A percentile compares a stretch with the other conserved stretches of the same genome.
Evolutionary conservation across 371 early-diverging fungal genomes (phyloP).

Genomic region (Phascolomyces articulosus): DNA sequence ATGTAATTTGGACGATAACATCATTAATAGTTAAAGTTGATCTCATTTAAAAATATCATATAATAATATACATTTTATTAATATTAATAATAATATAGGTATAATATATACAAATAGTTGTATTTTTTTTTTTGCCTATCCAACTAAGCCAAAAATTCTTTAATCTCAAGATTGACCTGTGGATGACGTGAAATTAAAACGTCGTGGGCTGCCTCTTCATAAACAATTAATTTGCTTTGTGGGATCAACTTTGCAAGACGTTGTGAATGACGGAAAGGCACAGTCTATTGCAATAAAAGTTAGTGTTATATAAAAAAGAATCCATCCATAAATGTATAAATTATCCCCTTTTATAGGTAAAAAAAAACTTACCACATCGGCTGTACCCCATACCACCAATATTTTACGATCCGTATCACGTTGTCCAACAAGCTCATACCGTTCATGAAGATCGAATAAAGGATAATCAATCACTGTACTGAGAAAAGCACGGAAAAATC

Average conservation of each 20-base stretch:
- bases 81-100: too few relatives aligned
- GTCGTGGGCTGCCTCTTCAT: constrained; percentile 42
- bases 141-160: constrained; percentile 9
- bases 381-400: constrained; percentile 50
- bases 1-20: too few relatives aligned
- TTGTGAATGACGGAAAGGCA: constrained; percentile 31
- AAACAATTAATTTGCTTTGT: constrained; percentile 23
- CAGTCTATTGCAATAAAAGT: constrained; percentile 29
- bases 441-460: constrained; percentile 28
- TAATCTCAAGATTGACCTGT: constrained; percentile 10
- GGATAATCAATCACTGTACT: constrained; percentile 45
- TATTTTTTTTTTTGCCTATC: not conserved
- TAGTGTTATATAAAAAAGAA: not conserved
- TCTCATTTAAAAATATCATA: too few relatives aligned
- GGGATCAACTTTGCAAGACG: constrained; percentile 27
- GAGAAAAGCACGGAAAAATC: constrained; percentile 47
- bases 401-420: constrained; percentile 19
- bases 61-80: too few relatives aligned
- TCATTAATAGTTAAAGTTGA: too few relatives aligned
- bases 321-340: not conserved
- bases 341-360: not conserved
- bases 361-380: constrained; percentile 36
- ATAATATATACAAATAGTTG: too few relatives aligned
- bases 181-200: constrained; percentile 22
- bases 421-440: constrained; percentile 38